phyloP scores from a whole-genome alignment of 108 stramenopile species.

The Pseudonitzschia pungens region DNA sequence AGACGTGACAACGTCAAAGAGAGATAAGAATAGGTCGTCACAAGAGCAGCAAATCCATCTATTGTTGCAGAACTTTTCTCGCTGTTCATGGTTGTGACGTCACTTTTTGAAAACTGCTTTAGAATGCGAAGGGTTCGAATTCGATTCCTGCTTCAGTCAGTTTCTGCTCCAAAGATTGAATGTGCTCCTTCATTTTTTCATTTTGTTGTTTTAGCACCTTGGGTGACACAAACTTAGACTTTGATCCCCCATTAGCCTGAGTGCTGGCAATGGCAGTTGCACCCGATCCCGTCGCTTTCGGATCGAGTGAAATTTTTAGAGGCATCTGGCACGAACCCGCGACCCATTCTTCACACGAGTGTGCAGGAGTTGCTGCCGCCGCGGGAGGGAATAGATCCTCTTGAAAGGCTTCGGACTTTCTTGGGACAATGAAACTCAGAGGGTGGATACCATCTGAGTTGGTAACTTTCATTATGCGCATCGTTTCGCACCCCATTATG shows the following conservation, averaged over 20 bases:
- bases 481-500: slow-evolving; percentile 94
- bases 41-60: too few relatives aligned
- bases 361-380: slow-evolving; percentile 79
- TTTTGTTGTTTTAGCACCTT: slow-evolving; percentile 68
- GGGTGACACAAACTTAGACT: slow-evolving; percentile 68
- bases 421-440: slow-evolving; percentile 93
- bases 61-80: too few relatives aligned
- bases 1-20: too few relatives aligned
- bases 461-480: slow-evolving; percentile 94
- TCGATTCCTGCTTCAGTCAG: slow-evolving; percentile 64
- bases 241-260: slow-evolving; percentile 31
- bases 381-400: slow-evolving; percentile 97
- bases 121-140: slow-evolving; percentile 24
- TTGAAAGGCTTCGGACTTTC: slow-evolving; percentile 98
- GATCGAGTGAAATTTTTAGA: slow-evolving; percentile 82
- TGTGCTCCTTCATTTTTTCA: slow-evolving; percentile 66
- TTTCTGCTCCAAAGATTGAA: slow-evolving; percentile 76
- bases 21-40: too few relatives aligned
- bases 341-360: slow-evolving; percentile 91
- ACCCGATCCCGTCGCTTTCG: slow-evolving; percentile 38
- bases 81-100: too few relatives aligned
- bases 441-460: slow-evolving; percentile 89
- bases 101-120: background rate
- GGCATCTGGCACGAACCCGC: slow-evolving; percentile 88
- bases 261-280: background rate